These are phyloP conservation scores for Erythrobasidium yunnanense DNA, from an alignment of 768 basidiomycete genomes.

Conservation along the genomic window DNA sequence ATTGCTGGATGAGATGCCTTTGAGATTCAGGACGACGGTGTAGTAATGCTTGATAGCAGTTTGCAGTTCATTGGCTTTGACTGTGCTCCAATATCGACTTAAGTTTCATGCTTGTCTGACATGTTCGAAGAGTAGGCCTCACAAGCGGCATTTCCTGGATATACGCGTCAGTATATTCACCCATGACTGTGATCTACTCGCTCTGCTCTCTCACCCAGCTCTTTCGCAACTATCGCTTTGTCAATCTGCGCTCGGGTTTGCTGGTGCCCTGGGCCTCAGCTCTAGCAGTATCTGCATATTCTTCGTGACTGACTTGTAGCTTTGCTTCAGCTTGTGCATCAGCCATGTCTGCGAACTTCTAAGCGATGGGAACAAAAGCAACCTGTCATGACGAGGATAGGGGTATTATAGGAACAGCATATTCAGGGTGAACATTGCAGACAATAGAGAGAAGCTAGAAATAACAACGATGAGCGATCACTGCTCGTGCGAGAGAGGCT, in stretches of 20 bases:
- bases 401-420: neutral
- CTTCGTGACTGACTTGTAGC: too few species aligned
- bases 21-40: neutral
- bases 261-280: too few species aligned
- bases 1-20: constrained; percentile 1
- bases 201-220: neutral
- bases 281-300: too few species aligned
- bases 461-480: neutral
- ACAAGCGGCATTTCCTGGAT: constrained; percentile 20
- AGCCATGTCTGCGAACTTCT: too few species aligned
- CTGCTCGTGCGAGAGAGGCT: too few species aligned
- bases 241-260: neutral
- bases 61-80: constrained; percentile 1
- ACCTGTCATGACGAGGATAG: too few species aligned
- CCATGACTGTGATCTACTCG: too few species aligned
- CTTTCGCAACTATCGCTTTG: constrained; percentile 2
- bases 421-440: neutral
- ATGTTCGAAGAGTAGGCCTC: too few species aligned
- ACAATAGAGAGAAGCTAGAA: neutral
- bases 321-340: too few species aligned
- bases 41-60: neutral
- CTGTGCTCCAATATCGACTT: constrained; percentile 1
- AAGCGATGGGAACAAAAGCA: too few species aligned
- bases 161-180: neutral
- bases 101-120: too few species aligned